These are phyloP conservation scores for Xylariaceae sp. DNA, from an alignment of 2,329 filamentous ascomycete genomes.

Conservation along the genomic window DNA sequence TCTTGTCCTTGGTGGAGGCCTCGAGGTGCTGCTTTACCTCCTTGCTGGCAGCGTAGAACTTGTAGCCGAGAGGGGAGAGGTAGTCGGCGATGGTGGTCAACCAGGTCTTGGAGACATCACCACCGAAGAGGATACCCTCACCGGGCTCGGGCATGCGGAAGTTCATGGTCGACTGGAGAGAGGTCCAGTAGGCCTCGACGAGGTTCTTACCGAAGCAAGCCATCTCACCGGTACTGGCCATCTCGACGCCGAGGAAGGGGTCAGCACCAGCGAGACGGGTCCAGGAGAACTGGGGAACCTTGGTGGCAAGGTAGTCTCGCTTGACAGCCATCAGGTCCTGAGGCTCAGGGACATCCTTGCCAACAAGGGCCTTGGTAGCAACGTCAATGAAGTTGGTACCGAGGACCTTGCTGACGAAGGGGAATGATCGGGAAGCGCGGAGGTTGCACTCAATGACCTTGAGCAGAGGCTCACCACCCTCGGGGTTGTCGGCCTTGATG, in stretches of 20 bases:
- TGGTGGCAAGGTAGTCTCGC: conserved; percentile 90
- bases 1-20: conserved; percentile 58
- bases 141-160: conserved; percentile 94
- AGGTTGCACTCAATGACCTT: conserved; percentile 99
- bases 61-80: conserved; percentile 85
- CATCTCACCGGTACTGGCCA: conserved; percentile 96
- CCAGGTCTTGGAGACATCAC: conserved; percentile 66
- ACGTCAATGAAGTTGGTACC: conserved; percentile 96
- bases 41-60: conserved; percentile 79
- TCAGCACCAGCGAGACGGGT: conserved; percentile 95
- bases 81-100: conserved; percentile 80
- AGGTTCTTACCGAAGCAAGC: conserved; percentile 97
- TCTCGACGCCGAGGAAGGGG: conserved; percentile 96
- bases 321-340: conserved; percentile 83
- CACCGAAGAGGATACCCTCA: conserved; percentile 91
- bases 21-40: conserved; percentile 82
- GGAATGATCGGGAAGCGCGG: conserved; percentile 94
- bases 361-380: conserved; percentile 86
- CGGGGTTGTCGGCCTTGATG: conserved; percentile 80
- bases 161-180: conserved; percentile 96
- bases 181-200: conserved; percentile 96
- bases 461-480: conserved; percentile 68
- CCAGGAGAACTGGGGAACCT: conserved; percentile 99
- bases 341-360: conserved; percentile 76
- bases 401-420: conserved; percentile 95